phyloP scores from a whole-genome alignment of 208 protist genomes.

The Tritrichomonas musculus region DNA sequence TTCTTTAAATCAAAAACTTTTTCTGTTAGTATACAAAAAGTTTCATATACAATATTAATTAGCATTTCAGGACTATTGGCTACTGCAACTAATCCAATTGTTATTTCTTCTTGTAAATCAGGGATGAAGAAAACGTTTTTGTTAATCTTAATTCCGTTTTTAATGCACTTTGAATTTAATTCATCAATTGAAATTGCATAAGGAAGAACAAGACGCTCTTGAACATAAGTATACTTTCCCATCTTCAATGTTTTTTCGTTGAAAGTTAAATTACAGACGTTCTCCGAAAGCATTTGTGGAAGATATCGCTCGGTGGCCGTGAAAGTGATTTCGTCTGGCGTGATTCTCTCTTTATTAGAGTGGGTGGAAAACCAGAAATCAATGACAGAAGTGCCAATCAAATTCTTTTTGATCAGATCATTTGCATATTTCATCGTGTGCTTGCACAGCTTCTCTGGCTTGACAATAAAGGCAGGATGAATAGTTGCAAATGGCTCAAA shows the following conservation, averaged over 20 bases:
- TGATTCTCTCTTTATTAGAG: not conserved
- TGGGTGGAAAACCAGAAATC: not conserved
- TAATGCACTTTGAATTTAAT: not conserved
- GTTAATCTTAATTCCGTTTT: not conserved
- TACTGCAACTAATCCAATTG: not conserved
- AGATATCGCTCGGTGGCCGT: not conserved
- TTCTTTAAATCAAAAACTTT: not conserved
- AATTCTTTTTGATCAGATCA: not conserved
- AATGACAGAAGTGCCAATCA: not conserved
- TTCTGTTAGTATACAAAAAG: not conserved
- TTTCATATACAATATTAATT: not conserved
- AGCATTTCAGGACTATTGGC: not conserved
- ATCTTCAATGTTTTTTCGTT: not conserved
- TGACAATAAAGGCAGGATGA: not conserved
- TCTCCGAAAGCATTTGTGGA: not conserved
- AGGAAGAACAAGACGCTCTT: not conserved
- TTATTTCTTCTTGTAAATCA: not conserved
- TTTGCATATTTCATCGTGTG: too few relatives aligned
- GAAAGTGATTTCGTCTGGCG: not conserved
- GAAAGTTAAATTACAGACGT: not conserved
- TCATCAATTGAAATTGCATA: not conserved
- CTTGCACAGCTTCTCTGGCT: not conserved
- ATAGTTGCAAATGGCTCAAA: not conserved
- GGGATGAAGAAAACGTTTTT: not conserved
- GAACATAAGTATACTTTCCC: not conserved